Evolutionary conservation across 495 filamentous ascomycete genomes (phyloP), one percentile per base, ranked within the genome.

Genomic region (Acidiella bohemica): DNA sequence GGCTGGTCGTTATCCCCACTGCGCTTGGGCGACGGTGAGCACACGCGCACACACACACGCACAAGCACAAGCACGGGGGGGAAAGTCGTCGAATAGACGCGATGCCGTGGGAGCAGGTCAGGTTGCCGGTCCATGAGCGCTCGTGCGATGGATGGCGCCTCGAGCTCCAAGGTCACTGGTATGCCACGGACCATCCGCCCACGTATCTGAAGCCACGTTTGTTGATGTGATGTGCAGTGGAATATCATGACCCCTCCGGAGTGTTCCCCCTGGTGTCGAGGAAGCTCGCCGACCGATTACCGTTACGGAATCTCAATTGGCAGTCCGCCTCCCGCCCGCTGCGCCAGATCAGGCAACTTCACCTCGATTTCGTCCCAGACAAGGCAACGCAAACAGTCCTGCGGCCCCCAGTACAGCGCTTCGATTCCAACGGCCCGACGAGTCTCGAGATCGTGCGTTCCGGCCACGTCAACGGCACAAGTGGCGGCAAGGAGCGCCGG

Each of bases 291-390:
- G 63, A 77, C 34, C 78, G 84, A 29, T 70, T 97, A 3, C 90
- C 90, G 9, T 68, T 97, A n/a, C 78, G 76, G 39, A 88, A 94
- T 56, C 76, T 97, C 32, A 81, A 95, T 56, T 97, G 90, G 90
- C 90, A 93, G 58, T 93, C 92, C 5, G 80, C 90, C 32, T 78
- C 77, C 19, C 79, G 90, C 8, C 88, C 92, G 8, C 65, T 93
- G 27, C 77, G 90, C 35, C 93, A 88, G 19, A 96, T 97, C 58
- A 77, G 80, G 54, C 84, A 85, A 32, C 73, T 97, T 27, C 84
- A 93, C 53, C 73, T 95, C 53, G 85, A 92, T 33, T 76, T 96
- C 44, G 66, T 85, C 10, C 76, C 80, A 2, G 53, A 53, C 30
- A 37, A 37, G 11, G 20, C 9, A 32, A 51, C 48, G 1, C 13